Base-by-base conservation (phyloP, 352 stramenopile genomes). In the Globisporangium okanoganense region DNA sequence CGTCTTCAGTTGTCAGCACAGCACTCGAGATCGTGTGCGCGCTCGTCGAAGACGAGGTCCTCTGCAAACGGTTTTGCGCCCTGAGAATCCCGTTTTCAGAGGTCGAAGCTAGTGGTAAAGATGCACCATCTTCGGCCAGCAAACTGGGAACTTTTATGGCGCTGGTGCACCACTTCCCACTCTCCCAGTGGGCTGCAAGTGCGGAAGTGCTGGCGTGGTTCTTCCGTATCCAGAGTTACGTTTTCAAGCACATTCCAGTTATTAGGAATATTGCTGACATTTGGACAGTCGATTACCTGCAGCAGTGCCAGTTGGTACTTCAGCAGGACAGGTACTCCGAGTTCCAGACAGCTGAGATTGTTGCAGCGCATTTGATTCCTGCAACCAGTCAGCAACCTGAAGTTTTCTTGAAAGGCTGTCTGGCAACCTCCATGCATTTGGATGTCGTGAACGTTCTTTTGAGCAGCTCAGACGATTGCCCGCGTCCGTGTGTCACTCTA, bases 261-360 rank as follows among this genome's bases (percentile, higher is more conserved):
- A 20, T 43, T 12, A 43, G 38, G 20, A 35, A 47, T n/a, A 40
- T 58, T 9, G 9, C 14, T 10, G n/a, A 58, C 3, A 29, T 58
- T 1, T 67, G 61, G 61, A 62, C 53, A 3, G 3, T 20, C 29
- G 61, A 51, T 13, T 58, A 67, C n/a, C 13, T 67, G 48, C 22
- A 53, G 1, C 35, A 61, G 20, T 62, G 61, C 14, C 44, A 47
- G 12, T 40, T 40, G 9, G 51, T 56, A 3, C 29, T 65, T 3
- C 38, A 47, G 12, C 59, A 60, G 35, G 59, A 60, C 10, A 1
- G 12, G 3, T 3, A 41, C 13, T 58, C 40, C 2, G 4, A 38
- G 18, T 48, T 60, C 44, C 43, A 38, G 16, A 61, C 27, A 8
- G 44, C 53, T 1, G 61, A 66, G 20, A 13, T 49, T 5, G 18